Evolutionary conservation across 2,329 filamentous ascomycete genomes (phyloP).

Genomic region (Didymella keratinophila): DNA sequence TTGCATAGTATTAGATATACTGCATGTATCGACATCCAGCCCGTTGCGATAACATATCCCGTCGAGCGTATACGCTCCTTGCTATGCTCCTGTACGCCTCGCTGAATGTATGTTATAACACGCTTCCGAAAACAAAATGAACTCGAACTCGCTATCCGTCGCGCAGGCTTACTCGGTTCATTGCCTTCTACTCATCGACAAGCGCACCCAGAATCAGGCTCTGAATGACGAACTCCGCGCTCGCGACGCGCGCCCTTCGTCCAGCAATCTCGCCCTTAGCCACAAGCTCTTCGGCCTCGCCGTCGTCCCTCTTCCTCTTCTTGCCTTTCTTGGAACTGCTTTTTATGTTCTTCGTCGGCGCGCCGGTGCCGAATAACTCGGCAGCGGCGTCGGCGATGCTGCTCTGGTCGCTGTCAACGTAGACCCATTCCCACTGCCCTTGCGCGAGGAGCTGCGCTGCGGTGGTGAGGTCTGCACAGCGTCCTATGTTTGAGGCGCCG

Average conservation of each 20-base stretch:
- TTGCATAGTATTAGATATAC: too few relatives aligned
- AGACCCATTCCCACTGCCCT: conserved; percentile 77
- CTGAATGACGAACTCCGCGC: conserved; percentile 89
- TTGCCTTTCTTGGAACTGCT: conserved; percentile 37
- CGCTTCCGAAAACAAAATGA: neutral
- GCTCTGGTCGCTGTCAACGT: conserved; percentile 74
- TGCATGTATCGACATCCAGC: conserved; percentile 5
- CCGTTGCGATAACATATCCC: neutral
- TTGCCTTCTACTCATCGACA: conserved; percentile 63
- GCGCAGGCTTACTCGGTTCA: neutral
- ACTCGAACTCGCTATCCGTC: neutral
- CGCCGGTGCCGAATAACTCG: conserved; percentile 54
- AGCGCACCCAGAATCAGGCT: conserved; percentile 87
- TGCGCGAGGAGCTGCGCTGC: conserved; percentile 67
- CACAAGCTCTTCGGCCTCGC: conserved; percentile 34
- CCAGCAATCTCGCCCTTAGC: conserved; percentile 50
- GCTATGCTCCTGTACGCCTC: conserved; percentile 4
- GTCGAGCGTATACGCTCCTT: neutral
- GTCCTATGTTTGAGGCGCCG: conserved; percentile 71
- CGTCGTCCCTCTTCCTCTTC: conserved; percentile 56
- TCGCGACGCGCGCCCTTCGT: conserved; percentile 71
- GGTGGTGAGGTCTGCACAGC: conserved; percentile 70
- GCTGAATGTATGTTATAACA: conserved; percentile 2
- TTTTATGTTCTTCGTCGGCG: conserved; percentile 37
- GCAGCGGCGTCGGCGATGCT: conserved; percentile 63